Base-by-base conservation (phyloP, 306 rosid genomes). In the Luffa acutangula region DNA sequence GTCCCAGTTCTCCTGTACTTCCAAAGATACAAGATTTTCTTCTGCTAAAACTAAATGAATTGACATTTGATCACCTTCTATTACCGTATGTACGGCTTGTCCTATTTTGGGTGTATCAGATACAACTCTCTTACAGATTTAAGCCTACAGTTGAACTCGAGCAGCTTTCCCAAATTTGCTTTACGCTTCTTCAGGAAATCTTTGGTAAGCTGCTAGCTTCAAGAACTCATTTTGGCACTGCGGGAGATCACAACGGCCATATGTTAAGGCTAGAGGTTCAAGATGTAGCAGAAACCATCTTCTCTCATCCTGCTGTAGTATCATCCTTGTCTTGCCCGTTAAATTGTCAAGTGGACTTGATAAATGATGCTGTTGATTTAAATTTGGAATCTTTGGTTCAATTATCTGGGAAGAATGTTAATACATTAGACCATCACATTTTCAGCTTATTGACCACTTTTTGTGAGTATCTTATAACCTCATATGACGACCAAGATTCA, bases 31-130 rank as follows among this genome's bases (percentile, higher is more conserved):
- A 73, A 83, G 87, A 86, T 77, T 80, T 87, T 64, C 89, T 95
- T 81, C 83, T 87, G 77, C 81, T 83, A 51, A 91, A 95, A 83
- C 83, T 87, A 83, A 85, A 89, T 9, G 88, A 83, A 83, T 75
- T 80, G 43, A 57, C 45, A 75, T 79, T 67, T 76, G 84, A 85
- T 85, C 53, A 57, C 81, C 81, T 73, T 43, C 83, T 80, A 63
- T 81, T 90, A 78, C 80, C 87, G 39, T 83, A 77, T 87, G 80
- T 95, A 69, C 88, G 83, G 60, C 89, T 91, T 70, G 85, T 95
- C 84, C 86, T 95, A 78, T 91, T 89, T 83, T 95, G 98, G 97
- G 81, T 84, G 80, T 83, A 82, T 81, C 89, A 81, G 83, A 85
- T 90, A 83, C 88, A 83, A 53, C 79, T 85, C 79, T 87, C 86